A percentile compares a stretch with the other conserved stretches of the same genome.
Evolutionary conservation across 2,329 filamentous ascomycete genomes (phyloP).

Genomic region (Nigrospora oryzae): DNA sequence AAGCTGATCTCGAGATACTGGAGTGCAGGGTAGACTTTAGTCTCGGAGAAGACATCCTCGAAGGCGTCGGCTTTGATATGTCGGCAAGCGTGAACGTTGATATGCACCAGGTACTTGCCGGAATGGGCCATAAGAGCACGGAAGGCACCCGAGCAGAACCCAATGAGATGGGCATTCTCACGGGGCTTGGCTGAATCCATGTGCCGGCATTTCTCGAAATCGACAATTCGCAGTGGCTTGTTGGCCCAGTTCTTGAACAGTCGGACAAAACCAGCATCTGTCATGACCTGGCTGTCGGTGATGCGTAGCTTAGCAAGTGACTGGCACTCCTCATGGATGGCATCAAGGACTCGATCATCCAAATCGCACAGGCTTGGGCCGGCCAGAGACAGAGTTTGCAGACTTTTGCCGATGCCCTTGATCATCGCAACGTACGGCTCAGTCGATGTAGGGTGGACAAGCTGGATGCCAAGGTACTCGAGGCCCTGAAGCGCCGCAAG

Average conservation of each 20-base stretch:
- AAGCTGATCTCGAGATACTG: conserved; percentile 71
- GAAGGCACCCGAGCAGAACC: conserved; percentile 70
- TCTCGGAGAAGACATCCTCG: conserved; percentile 59
- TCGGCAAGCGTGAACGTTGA: conserved; percentile 79
- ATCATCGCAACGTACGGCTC: conserved; percentile 55
- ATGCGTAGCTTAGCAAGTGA: conserved; percentile 71
- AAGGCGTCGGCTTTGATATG: conserved; percentile 70
- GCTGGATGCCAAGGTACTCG: conserved; percentile 66
- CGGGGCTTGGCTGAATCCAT: conserved; percentile 63
- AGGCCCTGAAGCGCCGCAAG: conserved; percentile 57
- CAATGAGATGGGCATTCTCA: conserved; percentile 56
- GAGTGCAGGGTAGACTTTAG: conserved; percentile 57
- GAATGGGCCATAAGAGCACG: conserved; percentile 79
- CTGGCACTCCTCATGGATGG: conserved; percentile 62
- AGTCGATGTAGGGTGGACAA: conserved; percentile 48
- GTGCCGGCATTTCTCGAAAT: conserved; percentile 71
- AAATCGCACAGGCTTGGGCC: conserved; percentile 30
- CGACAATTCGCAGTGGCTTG: conserved; percentile 58
- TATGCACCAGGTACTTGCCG: conserved; percentile 49
- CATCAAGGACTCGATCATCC: conserved; percentile 61
- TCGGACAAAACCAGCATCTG: conserved; percentile 62
- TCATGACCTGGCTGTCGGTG: conserved; percentile 66
- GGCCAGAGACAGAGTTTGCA: conserved; percentile 68
- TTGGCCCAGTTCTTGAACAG: conserved; percentile 76
- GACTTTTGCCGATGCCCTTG: conserved; percentile 48